Conservation (phyloP, 495 filamentous ascomycete genomes). For the Parathielavia appendiculata region DNA sequence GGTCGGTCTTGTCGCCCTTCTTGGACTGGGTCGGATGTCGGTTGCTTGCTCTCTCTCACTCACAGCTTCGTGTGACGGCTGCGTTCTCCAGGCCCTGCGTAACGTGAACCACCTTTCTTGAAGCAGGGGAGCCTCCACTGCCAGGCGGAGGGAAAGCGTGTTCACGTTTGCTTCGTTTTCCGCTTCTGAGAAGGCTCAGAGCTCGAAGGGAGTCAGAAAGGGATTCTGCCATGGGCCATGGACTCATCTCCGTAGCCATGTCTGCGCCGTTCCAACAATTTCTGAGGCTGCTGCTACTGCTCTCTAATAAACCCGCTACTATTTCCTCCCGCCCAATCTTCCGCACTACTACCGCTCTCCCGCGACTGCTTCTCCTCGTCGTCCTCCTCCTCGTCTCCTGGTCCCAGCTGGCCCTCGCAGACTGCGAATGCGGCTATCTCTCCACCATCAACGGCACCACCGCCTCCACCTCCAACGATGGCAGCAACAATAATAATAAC, state of each 20-base stretch:
- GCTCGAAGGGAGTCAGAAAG: background rate
- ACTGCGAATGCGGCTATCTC: constrained; percentile 69
- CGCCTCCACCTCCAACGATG: background rate
- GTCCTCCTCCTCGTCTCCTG: constrained; percentile 18
- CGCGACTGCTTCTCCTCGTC: background rate
- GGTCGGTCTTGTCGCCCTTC: background rate
- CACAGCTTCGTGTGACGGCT: too few species aligned
- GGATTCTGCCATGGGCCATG: background rate
- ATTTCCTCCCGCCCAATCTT: background rate
- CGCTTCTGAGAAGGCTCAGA: too few species aligned
- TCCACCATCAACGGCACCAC: constrained; percentile 35
- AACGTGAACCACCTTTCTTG: too few species aligned
- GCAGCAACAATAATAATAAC: constrained; percentile 27
- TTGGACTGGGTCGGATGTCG: background rate
- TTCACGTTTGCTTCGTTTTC: too few species aligned
- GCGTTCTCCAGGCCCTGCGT: too few species aligned
- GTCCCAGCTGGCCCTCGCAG: constrained; percentile 29
- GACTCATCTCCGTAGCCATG: background rate
- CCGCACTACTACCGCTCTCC: background rate
- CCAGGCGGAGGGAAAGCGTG: too few species aligned
- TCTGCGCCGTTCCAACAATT: background rate
- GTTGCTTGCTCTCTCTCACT: too few species aligned
- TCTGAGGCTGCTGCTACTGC: background rate
- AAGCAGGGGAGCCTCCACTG: too few species aligned
- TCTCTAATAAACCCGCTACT: background rate